Base-by-base conservation (phyloP, 139 green algal species). In the Coelastrella sp. region DNA sequence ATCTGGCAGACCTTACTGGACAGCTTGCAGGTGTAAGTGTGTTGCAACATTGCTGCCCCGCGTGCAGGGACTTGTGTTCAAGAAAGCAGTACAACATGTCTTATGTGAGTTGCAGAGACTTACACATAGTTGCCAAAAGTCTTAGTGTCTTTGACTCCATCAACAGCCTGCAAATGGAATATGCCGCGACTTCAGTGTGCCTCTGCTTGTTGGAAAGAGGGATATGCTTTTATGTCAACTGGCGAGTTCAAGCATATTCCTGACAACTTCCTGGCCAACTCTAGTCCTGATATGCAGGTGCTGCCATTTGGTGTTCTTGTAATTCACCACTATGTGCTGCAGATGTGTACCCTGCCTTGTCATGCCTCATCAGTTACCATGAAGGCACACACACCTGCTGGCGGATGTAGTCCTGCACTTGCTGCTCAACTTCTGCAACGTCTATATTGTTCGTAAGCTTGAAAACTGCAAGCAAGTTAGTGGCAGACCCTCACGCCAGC, bases 401-500 rank as follows among this genome's bases (percentile, higher is more conserved):
- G 21, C 75, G 75, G 8, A 59, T 69, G 62, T 84, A 84, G 43
- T 84, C 78, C 41, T 63, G 27, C 40, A 84, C 78, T 35, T 75
- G 78, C 62, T 84, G 60, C 62, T 84, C 78, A 6, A 75, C 62
- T 15, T 84, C 78, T 27, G 62, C 60, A 30, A 84, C 78, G 35
- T 84, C 78, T 62, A 76, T 40, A 38, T 76, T 76, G n/a, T 19
- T 51, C 8, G 59, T 66, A 7, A 84, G 78, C 43, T 84, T 84
- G 60, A 66, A 84, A n/a, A 84, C 78, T 84, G 60, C 41, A 67
- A 21, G 50, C 27, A 57, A 79, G 27, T 51, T 34, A 37, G 11
- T 32, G 51, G 34, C 64, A 43, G 67, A 37, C 9, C 27, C 2
- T 51, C 32, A 11, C n/a, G n/a, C n/a, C n/a, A n/a, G n/a, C n/a